Evolutionary conservation across 306 rosid species (phyloP).

Genomic region (Leucaena leucocephala): DNA sequence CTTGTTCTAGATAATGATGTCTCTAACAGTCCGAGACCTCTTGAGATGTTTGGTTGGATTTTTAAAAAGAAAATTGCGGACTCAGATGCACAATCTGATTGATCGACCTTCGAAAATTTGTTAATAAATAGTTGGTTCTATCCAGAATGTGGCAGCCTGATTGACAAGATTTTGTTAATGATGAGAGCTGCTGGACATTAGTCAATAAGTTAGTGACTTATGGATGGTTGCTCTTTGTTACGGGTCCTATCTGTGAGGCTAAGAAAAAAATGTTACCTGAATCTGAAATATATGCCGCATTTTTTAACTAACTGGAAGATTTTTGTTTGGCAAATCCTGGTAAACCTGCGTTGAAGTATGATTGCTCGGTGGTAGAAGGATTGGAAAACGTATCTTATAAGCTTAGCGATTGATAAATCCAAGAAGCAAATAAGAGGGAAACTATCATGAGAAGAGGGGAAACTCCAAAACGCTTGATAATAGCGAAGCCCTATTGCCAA

Average conservation of each 20-base stretch:
- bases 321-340: too few species aligned
- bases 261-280: too few species aligned
- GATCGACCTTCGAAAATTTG: neutral
- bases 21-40: slow-evolving; percentile 39
- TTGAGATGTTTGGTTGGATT: neutral
- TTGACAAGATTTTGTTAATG: too few species aligned
- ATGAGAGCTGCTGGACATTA: neutral
- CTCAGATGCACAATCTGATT: neutral
- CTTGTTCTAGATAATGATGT: slow-evolving; percentile 34
- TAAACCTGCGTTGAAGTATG: neutral
- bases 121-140: neutral
- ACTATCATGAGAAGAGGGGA: too few species aligned
- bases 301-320: neutral
- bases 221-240: neutral
- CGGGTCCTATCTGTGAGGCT: too few species aligned
- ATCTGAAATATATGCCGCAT: neutral
- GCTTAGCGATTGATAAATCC: too few species aligned
- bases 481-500: neutral
- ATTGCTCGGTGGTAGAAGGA: neutral
- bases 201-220: neutral
- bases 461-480: too few species aligned
- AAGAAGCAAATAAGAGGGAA: too few species aligned
- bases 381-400: neutral
- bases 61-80: neutral
- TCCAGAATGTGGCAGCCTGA: neutral